These are phyloP conservation scores for Calonectria pseudoreteaudii DNA, from an alignment of 2,329 filamentous ascomycete species.

Conservation along the genomic window DNA sequence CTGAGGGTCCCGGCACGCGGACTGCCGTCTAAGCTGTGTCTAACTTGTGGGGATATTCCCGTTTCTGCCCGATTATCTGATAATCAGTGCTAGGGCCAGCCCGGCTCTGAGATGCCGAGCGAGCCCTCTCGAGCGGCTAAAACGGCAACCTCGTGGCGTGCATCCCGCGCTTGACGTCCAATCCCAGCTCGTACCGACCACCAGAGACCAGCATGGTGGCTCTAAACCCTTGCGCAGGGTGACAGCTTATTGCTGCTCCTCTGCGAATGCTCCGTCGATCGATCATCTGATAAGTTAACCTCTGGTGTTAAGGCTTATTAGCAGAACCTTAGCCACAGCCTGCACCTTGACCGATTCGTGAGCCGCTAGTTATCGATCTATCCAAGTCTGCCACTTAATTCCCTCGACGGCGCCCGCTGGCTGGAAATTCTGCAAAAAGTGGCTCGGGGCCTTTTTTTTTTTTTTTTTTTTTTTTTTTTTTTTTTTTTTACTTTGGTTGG, in stretches of 20 bases:
- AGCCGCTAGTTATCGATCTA: not conserved
- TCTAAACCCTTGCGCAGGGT: not conserved
- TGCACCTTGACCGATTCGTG: not conserved
- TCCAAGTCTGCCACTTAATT: conserved; percentile 10
- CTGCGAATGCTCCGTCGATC: not conserved
- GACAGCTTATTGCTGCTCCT: no score
- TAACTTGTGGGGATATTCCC: conserved; percentile 4
- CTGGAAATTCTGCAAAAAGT: not conserved
- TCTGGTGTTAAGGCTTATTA: not conserved
- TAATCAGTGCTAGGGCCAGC: conserved; percentile 21
- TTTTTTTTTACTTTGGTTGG: not conserved
- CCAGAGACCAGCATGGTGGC: no score
- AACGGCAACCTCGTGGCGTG: conserved; percentile 15
- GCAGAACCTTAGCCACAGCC: not conserved
- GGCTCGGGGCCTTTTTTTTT: not conserved
- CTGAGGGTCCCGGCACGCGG: conserved; percentile 14
- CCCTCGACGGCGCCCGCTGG: not conserved
- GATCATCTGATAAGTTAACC: conserved; percentile 27
- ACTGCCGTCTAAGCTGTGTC: not conserved
- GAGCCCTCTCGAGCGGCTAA: conserved; percentile 5
- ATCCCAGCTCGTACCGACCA: conserved; percentile 1
- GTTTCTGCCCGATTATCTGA: conserved; percentile 19
- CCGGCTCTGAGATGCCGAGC: conserved; percentile 6
- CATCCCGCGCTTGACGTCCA: conserved; percentile 1
- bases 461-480: no score